Evolutionary conservation across 345 rosid species (phyloP), one percentile per base, ranked within the genome.

Genomic region (Erucastrum elatum): DNA sequence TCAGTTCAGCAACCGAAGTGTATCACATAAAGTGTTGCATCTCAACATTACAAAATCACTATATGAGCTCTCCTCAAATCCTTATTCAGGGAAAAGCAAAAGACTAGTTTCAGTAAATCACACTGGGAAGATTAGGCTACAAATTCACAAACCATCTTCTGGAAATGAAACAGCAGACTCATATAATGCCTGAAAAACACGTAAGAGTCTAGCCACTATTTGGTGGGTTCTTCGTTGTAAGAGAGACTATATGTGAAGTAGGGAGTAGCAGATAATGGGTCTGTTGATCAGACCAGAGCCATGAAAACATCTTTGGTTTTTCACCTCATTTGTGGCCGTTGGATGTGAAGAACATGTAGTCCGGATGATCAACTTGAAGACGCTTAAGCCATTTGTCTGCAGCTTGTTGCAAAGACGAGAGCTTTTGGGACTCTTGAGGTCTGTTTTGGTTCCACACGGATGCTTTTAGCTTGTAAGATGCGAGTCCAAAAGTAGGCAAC

Each of bases 301-400:
- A 30, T 31, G 68, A 41, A 58, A 8, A 26, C 64, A 7, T 39
- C 79, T 64, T 64, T 64, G 56, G 16, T 6, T 74, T n/a, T 34
- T 83, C 85, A 86, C 79, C 78, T 82, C 85, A 78, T 12, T 58
- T 81, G 80, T 39, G 85, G 49, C 81, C 85, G 64, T 89, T 87
- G 25, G 91, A 81, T 13, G 85, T 60, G 66, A 94, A 94, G 89
- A 91, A 94, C 53, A 71, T 80, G 82, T 79, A 94, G 73, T 90
- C 98, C 1, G 94, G 98, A 82, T 89, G 98, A 46, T 85, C 82
- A 2, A 91, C 97, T 82, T 82, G 86, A 84, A 89, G 74, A 61
- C 21, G 81, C 84, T 79, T 86, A 25, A 94, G 93, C 98, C 94
- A 90, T 70, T 85, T 84, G 71, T 89, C 96, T 16, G 98, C 96